Evolutionary conservation across 108 stramenopile species (phyloP).

Genomic region (Thalassiosira profunda): DNA sequence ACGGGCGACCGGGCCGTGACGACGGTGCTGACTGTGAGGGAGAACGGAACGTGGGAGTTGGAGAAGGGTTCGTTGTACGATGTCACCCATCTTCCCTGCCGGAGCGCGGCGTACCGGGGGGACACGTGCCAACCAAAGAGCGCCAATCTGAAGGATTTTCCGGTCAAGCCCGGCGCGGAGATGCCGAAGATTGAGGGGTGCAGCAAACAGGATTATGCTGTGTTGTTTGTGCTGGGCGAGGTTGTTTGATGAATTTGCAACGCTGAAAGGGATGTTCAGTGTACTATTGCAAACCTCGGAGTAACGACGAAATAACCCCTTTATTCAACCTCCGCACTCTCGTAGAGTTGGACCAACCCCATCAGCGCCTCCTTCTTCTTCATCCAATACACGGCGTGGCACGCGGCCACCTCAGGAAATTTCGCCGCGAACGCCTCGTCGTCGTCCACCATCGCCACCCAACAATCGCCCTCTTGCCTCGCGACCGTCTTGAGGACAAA

Average conservation of each 20-base stretch:
- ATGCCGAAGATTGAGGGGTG: slow-evolving; percentile 50
- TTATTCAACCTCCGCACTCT: slow-evolving; percentile 9
- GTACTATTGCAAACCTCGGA: too few relatives aligned
- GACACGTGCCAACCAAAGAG: slow-evolving; percentile 39
- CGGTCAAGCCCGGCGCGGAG: slow-evolving; percentile 54
- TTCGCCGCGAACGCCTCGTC: slow-evolving; percentile 55
- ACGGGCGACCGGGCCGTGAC: slow-evolving; percentile 52
- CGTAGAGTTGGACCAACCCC: slow-evolving; percentile 38
- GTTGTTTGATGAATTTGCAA: slow-evolving; percentile 31
- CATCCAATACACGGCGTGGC: slow-evolving; percentile 75
- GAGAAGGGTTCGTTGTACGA: slow-evolving; percentile 51
- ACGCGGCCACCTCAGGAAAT: slow-evolving; percentile 53
- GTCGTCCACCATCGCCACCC: slow-evolving; percentile 76
- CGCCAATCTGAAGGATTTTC: slow-evolving; percentile 45
- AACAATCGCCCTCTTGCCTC: slow-evolving; percentile 47
- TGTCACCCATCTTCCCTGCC: slow-evolving; percentile 60
- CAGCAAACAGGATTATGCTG: slow-evolving; percentile 55
- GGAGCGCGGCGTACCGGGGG: slow-evolving; percentile 40
- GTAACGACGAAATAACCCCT: too few relatives aligned
- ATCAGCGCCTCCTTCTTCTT: slow-evolving; percentile 58
- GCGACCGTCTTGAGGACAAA: slow-evolving; percentile 73
- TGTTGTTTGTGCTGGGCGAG: slow-evolving; percentile 60
- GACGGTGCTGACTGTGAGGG: slow-evolving; percentile 38
- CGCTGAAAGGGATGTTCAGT: too few relatives aligned
- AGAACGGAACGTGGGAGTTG: slow-evolving; percentile 50